Conservation (phyloP, 139 green algal species). For the Chlamydomonas applanata region DNA sequence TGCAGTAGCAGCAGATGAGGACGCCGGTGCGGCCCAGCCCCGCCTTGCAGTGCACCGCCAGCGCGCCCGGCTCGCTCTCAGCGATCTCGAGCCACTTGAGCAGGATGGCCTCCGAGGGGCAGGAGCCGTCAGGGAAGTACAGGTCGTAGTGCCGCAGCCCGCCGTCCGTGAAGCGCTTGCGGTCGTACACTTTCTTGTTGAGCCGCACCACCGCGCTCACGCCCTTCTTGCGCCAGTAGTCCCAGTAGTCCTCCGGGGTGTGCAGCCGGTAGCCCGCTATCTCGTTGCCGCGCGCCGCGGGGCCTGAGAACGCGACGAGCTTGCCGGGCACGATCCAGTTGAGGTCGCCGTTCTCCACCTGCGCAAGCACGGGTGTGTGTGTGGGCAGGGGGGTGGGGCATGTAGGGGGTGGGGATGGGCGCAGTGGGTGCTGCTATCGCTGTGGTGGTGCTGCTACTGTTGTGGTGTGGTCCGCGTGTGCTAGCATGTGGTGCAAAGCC, state of each 20-base stretch:
- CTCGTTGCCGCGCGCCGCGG: slow-evolving; percentile 56
- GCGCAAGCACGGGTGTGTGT: slow-evolving; percentile 8
- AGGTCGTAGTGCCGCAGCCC: slow-evolving; percentile 87
- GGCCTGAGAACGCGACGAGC: slow-evolving; percentile 86
- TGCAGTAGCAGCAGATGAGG: slow-evolving; percentile 90
- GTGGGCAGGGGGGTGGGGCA: not conserved
- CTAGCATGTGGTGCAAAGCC: no score
- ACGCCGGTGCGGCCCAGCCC: slow-evolving; percentile 90
- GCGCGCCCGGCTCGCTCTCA: slow-evolving; percentile 65
- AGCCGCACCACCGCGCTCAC: slow-evolving; percentile 80
- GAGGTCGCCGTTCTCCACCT: slow-evolving; percentile 87
- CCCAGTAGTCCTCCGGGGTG: slow-evolving; percentile 85
- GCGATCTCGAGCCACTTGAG: slow-evolving; percentile 74
- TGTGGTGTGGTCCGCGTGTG: no score
- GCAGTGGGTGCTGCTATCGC: no score
- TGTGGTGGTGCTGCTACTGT: no score
- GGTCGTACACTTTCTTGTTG: slow-evolving; percentile 93
- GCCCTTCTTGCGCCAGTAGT: slow-evolving; percentile 67
- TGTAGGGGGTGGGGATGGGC: no score
- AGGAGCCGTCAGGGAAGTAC: slow-evolving; percentile 92
- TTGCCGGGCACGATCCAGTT: slow-evolving; percentile 94
- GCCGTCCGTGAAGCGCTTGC: slow-evolving; percentile 69
- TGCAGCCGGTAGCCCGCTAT: slow-evolving; percentile 71
- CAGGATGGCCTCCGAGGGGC: slow-evolving; percentile 75
- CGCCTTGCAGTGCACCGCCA: slow-evolving; percentile 93